Evolutionary conservation across 2,329 filamentous ascomycete genomes (phyloP), one percentile per base, ranked within the genome.

Genomic region (Diaporthe sp.): DNA sequence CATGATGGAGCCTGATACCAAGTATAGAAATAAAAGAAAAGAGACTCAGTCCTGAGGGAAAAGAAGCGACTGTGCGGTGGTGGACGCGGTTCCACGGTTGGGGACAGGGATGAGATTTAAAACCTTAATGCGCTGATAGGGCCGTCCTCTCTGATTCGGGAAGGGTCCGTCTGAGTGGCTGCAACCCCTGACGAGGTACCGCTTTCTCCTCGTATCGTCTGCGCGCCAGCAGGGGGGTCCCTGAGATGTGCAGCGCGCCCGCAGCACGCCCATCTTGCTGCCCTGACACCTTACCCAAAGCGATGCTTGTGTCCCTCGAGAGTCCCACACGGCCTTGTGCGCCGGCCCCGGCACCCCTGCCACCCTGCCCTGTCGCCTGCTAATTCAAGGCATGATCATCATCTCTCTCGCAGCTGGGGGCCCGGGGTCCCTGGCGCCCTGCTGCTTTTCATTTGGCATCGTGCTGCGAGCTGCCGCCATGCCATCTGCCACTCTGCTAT

Each of bases 121-220:
- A 76, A 76, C 75, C 75, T 76, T 76, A 75, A 72, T 74, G 72
- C 61, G 68, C 67, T 72, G 72, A 76, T 76, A 75, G 75, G 72
- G 61, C 71, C 31, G 73, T 62, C 25, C 34, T 51, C 46, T 17
- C 57, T 58, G 37, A 55, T 72, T 72, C 58, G 34, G 73, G 67
- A 65, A 53, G 65, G 25, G 17, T 55, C 42, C 44, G 58, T 55
- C 67, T 71, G 44, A 75, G 73, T 73, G 73, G 73, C 70, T 55
- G 62, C 57, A 15, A 17, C 62, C 58, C 68, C 68, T 69, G 55
- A 49, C 55, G n/a, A 53, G 46, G 72, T 49, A 51, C 75, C 75
- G 68, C 75, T 39, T 69, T 42, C 65, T 53, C 34, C 65, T 69
- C 65, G 65, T 69, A 69, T 69, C 65, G 65, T 69, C 46, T 42